A percentile compares a stretch with the other conserved stretches of the same genome.
phyloP scores from a whole-genome alignment of 1,139 yeast species.

The Yamadazyma trypodendri region DNA sequence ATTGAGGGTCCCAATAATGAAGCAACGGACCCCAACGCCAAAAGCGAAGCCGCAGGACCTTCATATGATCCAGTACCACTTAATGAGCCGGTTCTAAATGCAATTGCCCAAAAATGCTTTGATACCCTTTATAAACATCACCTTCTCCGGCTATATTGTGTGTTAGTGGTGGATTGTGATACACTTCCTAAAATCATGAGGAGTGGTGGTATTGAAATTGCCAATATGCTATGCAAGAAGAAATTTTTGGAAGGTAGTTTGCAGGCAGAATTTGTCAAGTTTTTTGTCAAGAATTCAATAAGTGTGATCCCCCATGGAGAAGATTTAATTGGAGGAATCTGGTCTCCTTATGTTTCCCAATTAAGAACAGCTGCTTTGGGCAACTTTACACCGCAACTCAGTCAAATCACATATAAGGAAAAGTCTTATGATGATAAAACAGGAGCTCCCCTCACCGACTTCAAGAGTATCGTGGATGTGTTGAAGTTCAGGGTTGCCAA shows the following conservation, averaged over 20 bases:
- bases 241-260: slow-evolving; percentile 75
- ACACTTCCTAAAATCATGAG: slow-evolving; percentile 80
- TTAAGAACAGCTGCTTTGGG: slow-evolving; percentile 51
- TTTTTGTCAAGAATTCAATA: slow-evolving; percentile 66
- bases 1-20: slow-evolving; percentile 20
- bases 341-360: slow-evolving; percentile 73
- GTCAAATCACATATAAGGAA: slow-evolving; percentile 72
- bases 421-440: slow-evolving; percentile 76
- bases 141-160: slow-evolving; percentile 76
- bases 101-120: slow-evolving; percentile 73
- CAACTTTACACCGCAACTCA: slow-evolving; percentile 56
- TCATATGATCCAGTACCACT: slow-evolving; percentile 33
- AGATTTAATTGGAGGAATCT: slow-evolving; percentile 78
- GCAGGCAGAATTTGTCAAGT: slow-evolving; percentile 77
- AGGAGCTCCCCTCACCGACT: slow-evolving; percentile 69
- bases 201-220: slow-evolving; percentile 87
- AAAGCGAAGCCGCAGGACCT: slow-evolving; percentile 12
- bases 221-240: slow-evolving; percentile 88
- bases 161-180: slow-evolving; percentile 76
- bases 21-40: slow-evolving; percentile 2
- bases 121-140: slow-evolving; percentile 69
- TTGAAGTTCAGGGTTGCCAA: slow-evolving; percentile 75
- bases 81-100: slow-evolving; percentile 61
- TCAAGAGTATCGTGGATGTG: slow-evolving; percentile 68
- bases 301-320: slow-evolving; percentile 75